A percentile compares a stretch with the other conserved stretches of the same genome.
Conservation (phyloP, 169 alveolate species). For the Eimeria necatrix region DNA sequence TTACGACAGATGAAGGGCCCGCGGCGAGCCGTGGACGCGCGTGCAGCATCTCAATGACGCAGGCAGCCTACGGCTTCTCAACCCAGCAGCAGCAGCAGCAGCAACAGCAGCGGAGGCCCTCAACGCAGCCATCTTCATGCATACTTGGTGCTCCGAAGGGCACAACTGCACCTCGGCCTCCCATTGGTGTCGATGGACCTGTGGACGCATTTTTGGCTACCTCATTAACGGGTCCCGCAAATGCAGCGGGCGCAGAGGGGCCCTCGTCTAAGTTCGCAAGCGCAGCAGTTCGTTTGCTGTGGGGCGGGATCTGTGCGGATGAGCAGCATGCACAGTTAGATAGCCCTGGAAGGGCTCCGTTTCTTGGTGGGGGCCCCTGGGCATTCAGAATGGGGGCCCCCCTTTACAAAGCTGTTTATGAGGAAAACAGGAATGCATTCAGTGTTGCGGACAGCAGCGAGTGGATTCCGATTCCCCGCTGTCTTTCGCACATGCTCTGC, state of each 20-base stretch:
- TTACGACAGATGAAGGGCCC: background rate
- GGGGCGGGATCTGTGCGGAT: background rate
- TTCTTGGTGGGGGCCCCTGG: constrained; percentile 19
- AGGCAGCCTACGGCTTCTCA: background rate
- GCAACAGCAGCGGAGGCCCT: background rate
- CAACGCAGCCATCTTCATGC: background rate
- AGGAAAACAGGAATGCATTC: constrained; percentile 35
- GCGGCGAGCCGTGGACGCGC: background rate
- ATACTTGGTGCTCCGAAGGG: background rate
- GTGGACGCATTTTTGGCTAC: background rate
- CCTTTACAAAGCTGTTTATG: background rate
- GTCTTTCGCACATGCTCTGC: constrained; percentile 32
- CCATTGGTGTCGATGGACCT: background rate
- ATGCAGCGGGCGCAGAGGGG: background rate
- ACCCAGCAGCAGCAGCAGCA: constrained; percentile 47
- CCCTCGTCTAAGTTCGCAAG: constrained; percentile 13
- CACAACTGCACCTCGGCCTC: background rate
- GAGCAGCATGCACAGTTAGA: constrained; percentile 38
- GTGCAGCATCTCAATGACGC: background rate
- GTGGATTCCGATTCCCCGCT: background rate
- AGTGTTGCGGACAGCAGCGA: background rate
- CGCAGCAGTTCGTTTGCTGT: constrained; percentile 19
- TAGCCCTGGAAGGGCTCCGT: constrained; percentile 25
- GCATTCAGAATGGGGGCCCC: constrained; percentile 17
- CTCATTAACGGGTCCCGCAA: background rate